These are phyloP conservation scores for Porodaedalea pini DNA, from an alignment of 1,284 basidiomycete genomes.

Conservation along the genomic window DNA sequence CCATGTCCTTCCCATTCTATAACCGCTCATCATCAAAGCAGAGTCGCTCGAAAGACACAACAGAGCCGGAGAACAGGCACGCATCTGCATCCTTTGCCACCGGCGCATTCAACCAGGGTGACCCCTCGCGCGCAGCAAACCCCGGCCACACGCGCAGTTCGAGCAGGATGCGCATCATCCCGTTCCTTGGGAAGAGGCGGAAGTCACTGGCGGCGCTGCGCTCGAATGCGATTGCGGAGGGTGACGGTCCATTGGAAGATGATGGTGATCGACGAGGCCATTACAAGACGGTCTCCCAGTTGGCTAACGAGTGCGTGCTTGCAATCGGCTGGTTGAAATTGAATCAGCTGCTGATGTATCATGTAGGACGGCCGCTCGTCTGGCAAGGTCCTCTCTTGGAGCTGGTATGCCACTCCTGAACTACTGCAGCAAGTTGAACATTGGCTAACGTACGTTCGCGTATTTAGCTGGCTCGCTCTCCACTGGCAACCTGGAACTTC, in stretches of 20 bases:
- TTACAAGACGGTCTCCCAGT: constrained; percentile 18
- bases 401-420: constrained; percentile 11
- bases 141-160: neutral
- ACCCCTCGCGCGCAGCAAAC: neutral
- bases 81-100: constrained; percentile 16
- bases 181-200: constrained; percentile 17
- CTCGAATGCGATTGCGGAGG: neutral
- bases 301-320: constrained; percentile 14
- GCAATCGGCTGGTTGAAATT: neutral
- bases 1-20: constrained; percentile 19
- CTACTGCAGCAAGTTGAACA: neutral
- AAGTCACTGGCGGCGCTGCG: constrained; percentile 18
- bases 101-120: neutral
- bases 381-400: constrained; percentile 7
- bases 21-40: constrained; percentile 8
- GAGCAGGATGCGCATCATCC: constrained; percentile 16
- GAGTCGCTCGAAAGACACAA: neutral
- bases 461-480: constrained; percentile 10
- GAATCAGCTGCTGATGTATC: neutral
- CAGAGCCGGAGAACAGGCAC: neutral
- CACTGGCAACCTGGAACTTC: constrained; percentile 13
- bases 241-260: neutral
- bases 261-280: neutral
- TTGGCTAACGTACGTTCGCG: neutral
- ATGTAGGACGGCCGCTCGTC: constrained; percentile 15